These are phyloP conservation scores for Beauveria sp. DNA, from an alignment of 2,329 filamentous ascomycete genomes.

Conservation along the genomic window DNA sequence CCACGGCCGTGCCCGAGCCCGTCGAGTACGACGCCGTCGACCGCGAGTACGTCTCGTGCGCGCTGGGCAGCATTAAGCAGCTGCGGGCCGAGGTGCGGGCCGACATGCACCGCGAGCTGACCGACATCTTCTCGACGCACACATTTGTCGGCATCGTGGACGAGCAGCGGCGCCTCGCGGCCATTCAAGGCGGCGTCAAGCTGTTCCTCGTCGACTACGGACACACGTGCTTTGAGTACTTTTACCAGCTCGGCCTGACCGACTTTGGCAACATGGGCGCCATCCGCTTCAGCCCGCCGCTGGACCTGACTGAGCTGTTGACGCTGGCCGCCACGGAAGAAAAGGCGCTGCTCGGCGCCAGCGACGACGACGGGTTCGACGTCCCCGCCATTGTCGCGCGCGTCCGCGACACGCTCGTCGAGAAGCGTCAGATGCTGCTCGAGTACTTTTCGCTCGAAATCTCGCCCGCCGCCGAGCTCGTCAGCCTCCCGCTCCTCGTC, in stretches of 20 bases:
- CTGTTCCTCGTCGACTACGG: slow-evolving; percentile 92
- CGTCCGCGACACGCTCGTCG: slow-evolving; percentile 62
- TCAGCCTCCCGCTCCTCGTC: slow-evolving; percentile 73
- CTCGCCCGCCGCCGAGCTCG: slow-evolving; percentile 66
- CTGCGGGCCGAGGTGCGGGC: slow-evolving; percentile 75
- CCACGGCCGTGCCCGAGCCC: slow-evolving; percentile 35
- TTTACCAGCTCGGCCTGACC: slow-evolving; percentile 90
- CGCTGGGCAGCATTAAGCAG: slow-evolving; percentile 76
- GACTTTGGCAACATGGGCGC: slow-evolving; percentile 92
- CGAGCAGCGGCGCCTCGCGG: slow-evolving; percentile 75
- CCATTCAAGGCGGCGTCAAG: slow-evolving; percentile 87
- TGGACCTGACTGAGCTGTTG: slow-evolving; percentile 65
- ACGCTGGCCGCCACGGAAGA: slow-evolving; percentile 66
- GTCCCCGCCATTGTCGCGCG: slow-evolving; percentile 57
- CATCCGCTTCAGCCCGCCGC: slow-evolving; percentile 70
- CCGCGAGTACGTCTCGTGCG: slow-evolving; percentile 61
- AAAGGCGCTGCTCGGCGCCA: slow-evolving; percentile 34
- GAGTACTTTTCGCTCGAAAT: slow-evolving; percentile 92
- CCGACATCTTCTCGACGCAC: slow-evolving; percentile 81
- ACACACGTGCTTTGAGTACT: slow-evolving; percentile 76
- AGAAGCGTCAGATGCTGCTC: slow-evolving; percentile 73
- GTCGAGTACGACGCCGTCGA: slow-evolving; percentile 66
- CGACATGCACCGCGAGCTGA: slow-evolving; percentile 75
- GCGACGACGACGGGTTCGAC: slow-evolving; percentile 49
- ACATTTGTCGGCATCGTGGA: slow-evolving; percentile 94